A percentile compares a stretch with the other conserved stretches of the same genome.
Evolutionary conservation across 2,329 filamentous ascomycete species (phyloP).

Genomic region (Ophiostoma populinum): DNA sequence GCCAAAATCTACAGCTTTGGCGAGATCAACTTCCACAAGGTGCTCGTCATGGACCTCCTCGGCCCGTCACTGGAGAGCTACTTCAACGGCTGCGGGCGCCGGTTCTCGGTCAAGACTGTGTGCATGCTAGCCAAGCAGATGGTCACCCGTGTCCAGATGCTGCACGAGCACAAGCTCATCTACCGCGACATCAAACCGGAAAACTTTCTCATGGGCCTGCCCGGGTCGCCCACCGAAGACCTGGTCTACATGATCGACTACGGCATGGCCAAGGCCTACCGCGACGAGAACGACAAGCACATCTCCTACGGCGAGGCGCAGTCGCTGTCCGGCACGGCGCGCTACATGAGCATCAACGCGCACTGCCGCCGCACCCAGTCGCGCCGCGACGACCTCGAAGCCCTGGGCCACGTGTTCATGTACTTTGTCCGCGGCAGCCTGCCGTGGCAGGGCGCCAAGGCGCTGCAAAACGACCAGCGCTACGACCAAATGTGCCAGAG

Average conservation of each 20-base stretch:
- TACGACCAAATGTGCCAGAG: constrained; percentile 99
- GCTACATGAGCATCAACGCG: constrained; percentile 99
- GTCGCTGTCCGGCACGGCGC: constrained; percentile 84
- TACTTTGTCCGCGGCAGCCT: constrained; percentile 54
- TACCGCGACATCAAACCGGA: constrained; percentile 99
- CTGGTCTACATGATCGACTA: constrained; percentile 98
- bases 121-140: constrained; percentile 12
- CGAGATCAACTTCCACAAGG: constrained; percentile 11
- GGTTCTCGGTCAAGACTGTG: constrained; percentile 9
- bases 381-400: constrained; percentile 86
- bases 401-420: constrained; percentile 61
- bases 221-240: constrained; percentile 75
- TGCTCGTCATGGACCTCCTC: constrained; percentile 11
- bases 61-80: constrained; percentile 9
- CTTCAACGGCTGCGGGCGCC: constrained; percentile 6
- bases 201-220: constrained; percentile 92
- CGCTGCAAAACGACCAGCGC: constrained; percentile 74
- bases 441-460: constrained; percentile 56
- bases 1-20: constrained; percentile 10
- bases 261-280: constrained; percentile 97
- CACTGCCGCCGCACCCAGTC: constrained; percentile 93
- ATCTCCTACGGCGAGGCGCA: constrained; percentile 95
- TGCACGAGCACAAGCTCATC: constrained; percentile 97
- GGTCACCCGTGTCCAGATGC: constrained; percentile 70
- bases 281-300: constrained; percentile 97